Evolutionary conservation across 352 stramenopile species (phyloP).

Genomic region (Phytophthora capsici): DNA sequence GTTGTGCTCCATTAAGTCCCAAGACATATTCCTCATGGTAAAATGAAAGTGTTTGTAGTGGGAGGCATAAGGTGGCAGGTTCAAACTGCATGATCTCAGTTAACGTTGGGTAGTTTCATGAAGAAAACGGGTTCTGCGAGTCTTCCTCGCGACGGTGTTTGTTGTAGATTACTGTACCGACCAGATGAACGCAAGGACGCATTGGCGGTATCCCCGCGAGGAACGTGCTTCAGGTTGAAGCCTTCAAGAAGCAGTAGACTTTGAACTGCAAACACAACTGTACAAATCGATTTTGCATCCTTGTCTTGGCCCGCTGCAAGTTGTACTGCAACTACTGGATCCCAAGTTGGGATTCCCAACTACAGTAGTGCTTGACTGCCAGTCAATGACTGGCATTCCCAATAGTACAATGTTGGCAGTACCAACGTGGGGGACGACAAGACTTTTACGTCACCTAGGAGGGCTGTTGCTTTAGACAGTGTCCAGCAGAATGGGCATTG

Average conservation of each 20-base stretch:
- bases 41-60: background rate
- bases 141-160: background rate
- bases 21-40: conserved; percentile 5
- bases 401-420: too few species aligned
- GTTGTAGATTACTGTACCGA: conserved; percentile 3
- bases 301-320: background rate
- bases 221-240: background rate
- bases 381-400: too few species aligned
- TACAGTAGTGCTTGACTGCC: too few species aligned
- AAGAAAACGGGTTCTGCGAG: background rate
- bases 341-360: too few species aligned
- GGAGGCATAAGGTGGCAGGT: background rate
- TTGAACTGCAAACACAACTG: conserved; percentile 31
- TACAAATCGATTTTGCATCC: conserved; percentile 11
- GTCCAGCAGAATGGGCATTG: background rate
- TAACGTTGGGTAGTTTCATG: background rate
- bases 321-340: too few species aligned
- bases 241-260: conserved; percentile 12
- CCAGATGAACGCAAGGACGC: conserved; percentile 5
- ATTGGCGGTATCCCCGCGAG: conserved; percentile 4
- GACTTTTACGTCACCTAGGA: background rate
- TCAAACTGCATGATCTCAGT: background rate
- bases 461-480: background rate
- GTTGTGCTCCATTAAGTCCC: conserved; percentile 61
- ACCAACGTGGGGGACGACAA: background rate